These are phyloP conservation scores for Suaeda aralocaspica DNA, from an alignment of 148 eudicot species.

Conservation along the genomic window DNA sequence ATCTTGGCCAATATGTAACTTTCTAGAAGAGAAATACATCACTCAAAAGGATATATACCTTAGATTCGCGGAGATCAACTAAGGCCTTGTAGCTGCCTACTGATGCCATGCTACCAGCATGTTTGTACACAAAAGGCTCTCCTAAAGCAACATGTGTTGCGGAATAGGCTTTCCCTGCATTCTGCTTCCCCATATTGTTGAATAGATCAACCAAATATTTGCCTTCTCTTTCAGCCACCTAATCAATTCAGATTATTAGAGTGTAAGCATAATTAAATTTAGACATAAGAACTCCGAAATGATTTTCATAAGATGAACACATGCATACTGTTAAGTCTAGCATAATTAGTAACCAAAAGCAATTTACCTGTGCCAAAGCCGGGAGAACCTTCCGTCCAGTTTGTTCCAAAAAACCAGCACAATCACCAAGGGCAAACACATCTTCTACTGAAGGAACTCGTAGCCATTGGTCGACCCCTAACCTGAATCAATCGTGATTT, in stretches of 20 bases:
- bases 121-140: slow-evolving; percentile 79
- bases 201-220: slow-evolving; percentile 61
- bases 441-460: slow-evolving; percentile 75
- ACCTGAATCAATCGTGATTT: slow-evolving; percentile 32
- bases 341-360: too few relatives aligned
- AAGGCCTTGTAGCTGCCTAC: slow-evolving; percentile 86
- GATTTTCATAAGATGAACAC: too few relatives aligned
- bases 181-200: slow-evolving; percentile 50
- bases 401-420: slow-evolving; percentile 78
- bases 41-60: too few relatives aligned
- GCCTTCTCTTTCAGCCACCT: slow-evolving; percentile 95
- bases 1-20: too few relatives aligned
- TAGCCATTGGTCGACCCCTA: slow-evolving; percentile 84
- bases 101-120: slow-evolving; percentile 96
- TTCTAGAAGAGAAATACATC: not conserved
- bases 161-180: slow-evolving; percentile 65
- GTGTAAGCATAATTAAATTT: too few relatives aligned
- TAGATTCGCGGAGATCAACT: slow-evolving; percentile 82
- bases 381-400: slow-evolving; percentile 80
- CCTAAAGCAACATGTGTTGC: slow-evolving; percentile 51
- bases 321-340: not conserved
- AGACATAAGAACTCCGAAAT: too few relatives aligned
- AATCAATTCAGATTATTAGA: too few relatives aligned
- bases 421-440: slow-evolving; percentile 86
- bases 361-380: slow-evolving; percentile 83